Evolutionary conservation across 306 rosid genomes (phyloP).

Genomic region (Cicer pinnatifidum): DNA sequence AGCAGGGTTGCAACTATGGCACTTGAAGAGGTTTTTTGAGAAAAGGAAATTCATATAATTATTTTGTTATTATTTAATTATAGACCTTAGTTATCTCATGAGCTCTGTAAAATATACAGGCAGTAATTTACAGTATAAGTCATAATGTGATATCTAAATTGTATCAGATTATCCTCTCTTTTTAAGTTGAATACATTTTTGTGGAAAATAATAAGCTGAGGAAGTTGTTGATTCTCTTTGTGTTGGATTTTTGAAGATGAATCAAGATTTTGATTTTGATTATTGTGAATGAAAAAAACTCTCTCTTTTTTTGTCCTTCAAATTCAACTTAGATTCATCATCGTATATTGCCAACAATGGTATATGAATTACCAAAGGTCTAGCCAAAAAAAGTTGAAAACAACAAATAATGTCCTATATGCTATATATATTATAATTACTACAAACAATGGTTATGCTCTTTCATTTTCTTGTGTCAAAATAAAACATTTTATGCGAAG

Average conservation of each 20-base stretch:
- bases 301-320: background rate
- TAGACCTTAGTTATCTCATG: background rate
- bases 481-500: too few species aligned
- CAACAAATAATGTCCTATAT: background rate
- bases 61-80: background rate
- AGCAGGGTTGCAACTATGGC: slow-evolving; percentile 72
- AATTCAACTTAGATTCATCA: background rate
- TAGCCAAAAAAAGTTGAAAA: too few species aligned
- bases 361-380: too few species aligned
- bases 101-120: background rate
- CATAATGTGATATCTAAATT: background rate
- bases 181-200: too few species aligned
- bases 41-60: slow-evolving; percentile 71
- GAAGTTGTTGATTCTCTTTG: background rate
- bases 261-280: too few species aligned
- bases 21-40: slow-evolving; percentile 69
- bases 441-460: background rate
- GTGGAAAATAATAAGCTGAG: too few species aligned
- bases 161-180: background rate
- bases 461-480: background rate
- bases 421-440: background rate
- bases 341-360: too few species aligned
- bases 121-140: background rate
- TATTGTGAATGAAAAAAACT: too few species aligned
- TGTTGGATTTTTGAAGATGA: background rate